These are phyloP conservation scores for Pisolithus tinctorius DNA, from an alignment of 768 basidiomycete species.

Conservation along the genomic window DNA sequence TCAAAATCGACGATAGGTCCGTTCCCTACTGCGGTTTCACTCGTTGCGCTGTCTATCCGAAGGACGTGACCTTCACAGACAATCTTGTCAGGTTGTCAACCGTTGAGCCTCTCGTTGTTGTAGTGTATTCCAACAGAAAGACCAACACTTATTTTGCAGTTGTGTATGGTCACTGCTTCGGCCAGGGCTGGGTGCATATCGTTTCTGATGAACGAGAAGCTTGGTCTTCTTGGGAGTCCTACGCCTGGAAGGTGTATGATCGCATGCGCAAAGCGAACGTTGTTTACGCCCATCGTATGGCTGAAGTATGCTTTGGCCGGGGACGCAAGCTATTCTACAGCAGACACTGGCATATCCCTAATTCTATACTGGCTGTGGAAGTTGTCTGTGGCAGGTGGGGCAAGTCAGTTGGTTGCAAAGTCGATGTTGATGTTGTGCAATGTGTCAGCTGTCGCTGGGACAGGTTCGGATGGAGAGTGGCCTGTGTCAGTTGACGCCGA, in stretches of 20 bases:
- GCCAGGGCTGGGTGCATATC: neutral
- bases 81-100: neutral
- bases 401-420: neutral
- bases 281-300: neutral
- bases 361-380: neutral
- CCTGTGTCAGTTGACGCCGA: too few relatives aligned
- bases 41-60: neutral
- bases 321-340: neutral
- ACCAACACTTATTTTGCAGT: neutral
- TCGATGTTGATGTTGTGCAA: neutral
- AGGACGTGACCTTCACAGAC: neutral
- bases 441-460: neutral
- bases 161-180: neutral
- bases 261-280: neutral
- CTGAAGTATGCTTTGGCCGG: neutral
- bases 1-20: neutral
- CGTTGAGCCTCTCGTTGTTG: neutral
- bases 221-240: neutral
- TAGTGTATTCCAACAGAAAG: neutral
- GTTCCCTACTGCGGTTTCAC: neutral
- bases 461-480: too few relatives aligned
- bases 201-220: neutral
- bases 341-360: neutral
- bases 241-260: neutral
- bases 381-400: neutral